Evolutionary conservation across 371 early-diverging fungal genomes (phyloP), one percentile per base, ranked within the genome.

Genomic region (Mucor plumbeus): DNA sequence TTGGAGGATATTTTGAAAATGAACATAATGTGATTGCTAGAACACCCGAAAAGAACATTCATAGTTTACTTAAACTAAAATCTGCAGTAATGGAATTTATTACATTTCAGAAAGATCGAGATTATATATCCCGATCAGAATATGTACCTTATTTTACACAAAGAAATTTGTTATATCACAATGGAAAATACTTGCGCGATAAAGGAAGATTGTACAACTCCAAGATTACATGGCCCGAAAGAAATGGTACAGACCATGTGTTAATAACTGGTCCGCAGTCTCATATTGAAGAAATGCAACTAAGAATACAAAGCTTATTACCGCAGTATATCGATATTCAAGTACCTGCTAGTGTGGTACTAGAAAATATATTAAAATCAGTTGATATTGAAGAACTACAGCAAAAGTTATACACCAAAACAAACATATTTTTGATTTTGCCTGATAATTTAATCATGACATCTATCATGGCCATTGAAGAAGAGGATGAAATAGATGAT

Each of bases 11-110:
- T 70, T 90, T 87, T 65, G 93, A 92, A 69, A 91, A 90, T 71
- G 82, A 86, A 55, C 92, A 94, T 74, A 95, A 95, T 59, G 95
- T 95, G 19, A 90, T 94, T 26, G 93, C 93, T 5, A 81, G 95
- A 35, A 95, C 95, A 10, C 95, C 95, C 0, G 85, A 90, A 62
- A 95, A 95, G 74, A 95, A 95, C 64, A 81, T 85, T 3, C 68
- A 80, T 54, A 92, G 90, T 68, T 74, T 94, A 3, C 85, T 85
- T 19, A 83, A 88, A 31, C 70, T 93, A 38, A 88, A 90, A 59
- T 82, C 84, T 13, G 84, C 90, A 8, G 88, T 94, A 26, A 87
- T 92, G 85, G 93, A 94, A 70, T 69, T 91, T 9, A 88, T 92
- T 39, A 69, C 87, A 10, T 67, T 71, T 61, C 72, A 71, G 56